Percentiles rank a stretch among this genome's conserved stretches.
Conservation (phyloP, 208 protist genomes). For the Trypanosoma avium region DNA sequence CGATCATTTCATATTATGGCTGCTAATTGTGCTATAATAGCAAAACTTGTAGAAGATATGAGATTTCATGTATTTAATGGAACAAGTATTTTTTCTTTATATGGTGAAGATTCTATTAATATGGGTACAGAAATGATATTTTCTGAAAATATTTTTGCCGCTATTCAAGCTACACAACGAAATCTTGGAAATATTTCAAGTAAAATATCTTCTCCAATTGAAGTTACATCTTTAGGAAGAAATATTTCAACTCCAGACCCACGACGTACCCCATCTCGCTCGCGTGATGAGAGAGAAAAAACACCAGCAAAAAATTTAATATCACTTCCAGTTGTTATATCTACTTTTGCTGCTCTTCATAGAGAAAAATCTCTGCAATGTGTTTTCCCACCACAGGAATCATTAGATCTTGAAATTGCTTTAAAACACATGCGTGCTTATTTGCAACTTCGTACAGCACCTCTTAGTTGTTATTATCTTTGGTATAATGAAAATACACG, state of each 20-base stretch:
- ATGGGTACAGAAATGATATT: constrained; percentile 27
- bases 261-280: constrained; percentile 2
- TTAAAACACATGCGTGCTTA: constrained; percentile 48
- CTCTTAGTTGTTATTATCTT: constrained; percentile 64
- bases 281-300: constrained; percentile 16
- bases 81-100: constrained; percentile 57
- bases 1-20: constrained; percentile 32
- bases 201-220: constrained; percentile 1
- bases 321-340: constrained; percentile 45
- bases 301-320: constrained; percentile 6
- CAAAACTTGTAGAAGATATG: constrained; percentile 69
- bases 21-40: constrained; percentile 47
- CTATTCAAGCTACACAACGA: constrained; percentile 33
- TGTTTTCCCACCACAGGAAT: constrained; percentile 42
- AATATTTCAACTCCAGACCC: constrained; percentile 4
- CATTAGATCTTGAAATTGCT: constrained; percentile 63
- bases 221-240: neutral
- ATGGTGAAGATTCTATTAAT: constrained; percentile 55
- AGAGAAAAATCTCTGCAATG: constrained; percentile 40
- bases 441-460: constrained; percentile 58
- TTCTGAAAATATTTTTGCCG: constrained; percentile 36
- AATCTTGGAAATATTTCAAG: constrained; percentile 20
- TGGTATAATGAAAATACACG: constrained; percentile 64
- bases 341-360: constrained; percentile 62
- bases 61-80: constrained; percentile 58